These are phyloP conservation scores for Nicotiana tabacum DNA, from an alignment of 257 asterid species.

Conservation along the genomic window DNA sequence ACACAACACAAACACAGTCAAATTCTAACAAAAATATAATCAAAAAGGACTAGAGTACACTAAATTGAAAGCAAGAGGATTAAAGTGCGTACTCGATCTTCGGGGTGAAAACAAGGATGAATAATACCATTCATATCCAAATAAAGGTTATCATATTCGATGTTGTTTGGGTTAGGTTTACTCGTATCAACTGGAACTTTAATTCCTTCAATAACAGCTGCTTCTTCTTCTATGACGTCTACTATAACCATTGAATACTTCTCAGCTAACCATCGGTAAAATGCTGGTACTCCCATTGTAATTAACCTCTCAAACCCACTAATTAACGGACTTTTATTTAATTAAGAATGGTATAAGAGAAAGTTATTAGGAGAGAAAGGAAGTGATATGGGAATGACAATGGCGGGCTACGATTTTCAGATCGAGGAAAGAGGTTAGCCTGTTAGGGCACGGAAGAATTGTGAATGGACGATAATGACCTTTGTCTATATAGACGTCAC, in stretches of 20 bases:
- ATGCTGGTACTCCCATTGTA: constrained; percentile 45
- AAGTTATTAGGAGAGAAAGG: background rate
- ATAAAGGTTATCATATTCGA: constrained; percentile 18
- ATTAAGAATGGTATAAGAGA: background rate
- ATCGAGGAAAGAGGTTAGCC: background rate
- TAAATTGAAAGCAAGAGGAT: background rate
- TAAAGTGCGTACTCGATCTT: background rate
- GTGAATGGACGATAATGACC: background rate
- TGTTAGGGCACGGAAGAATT: background rate
- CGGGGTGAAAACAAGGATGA: constrained; percentile 16
- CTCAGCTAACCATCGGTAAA: constrained; percentile 41
- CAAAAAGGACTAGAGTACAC: background rate
- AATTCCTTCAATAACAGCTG: constrained; percentile 4
- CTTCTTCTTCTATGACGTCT: constrained; percentile 15
- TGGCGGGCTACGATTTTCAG: background rate
- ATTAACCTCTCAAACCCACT: background rate
- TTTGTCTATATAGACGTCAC: background rate
- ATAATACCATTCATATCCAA: constrained; percentile 24
- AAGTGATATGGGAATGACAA: background rate
- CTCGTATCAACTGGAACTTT: constrained; percentile 4
- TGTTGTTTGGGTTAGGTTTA: constrained; percentile 5
- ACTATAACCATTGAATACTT: constrained; percentile 34
- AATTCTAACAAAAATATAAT: background rate
- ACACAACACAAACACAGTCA: background rate
- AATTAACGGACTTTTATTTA: background rate